Evolutionary conservation across 257 asterid genomes (phyloP).

Genomic region (Nicotiana paniculata): DNA sequence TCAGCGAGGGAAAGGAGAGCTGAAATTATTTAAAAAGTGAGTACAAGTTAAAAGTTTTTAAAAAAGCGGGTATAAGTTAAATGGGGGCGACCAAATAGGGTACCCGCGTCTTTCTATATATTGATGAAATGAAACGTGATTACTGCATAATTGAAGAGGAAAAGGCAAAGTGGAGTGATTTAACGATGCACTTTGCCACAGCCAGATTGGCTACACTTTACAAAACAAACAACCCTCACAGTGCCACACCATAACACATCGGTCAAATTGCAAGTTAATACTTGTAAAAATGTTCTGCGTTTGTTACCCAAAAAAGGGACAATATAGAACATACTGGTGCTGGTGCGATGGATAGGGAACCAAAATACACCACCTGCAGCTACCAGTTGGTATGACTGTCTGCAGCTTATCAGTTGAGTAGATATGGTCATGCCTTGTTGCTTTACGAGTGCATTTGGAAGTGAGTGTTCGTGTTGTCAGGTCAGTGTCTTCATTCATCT

Average conservation of each 20-base stretch:
- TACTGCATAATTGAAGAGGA: background rate
- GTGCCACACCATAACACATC: background rate
- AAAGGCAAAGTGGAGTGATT: background rate
- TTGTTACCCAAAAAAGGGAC: background rate
- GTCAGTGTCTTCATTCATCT: background rate
- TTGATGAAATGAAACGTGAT: background rate
- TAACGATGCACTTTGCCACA: background rate
- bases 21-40: too few species aligned
- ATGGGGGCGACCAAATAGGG: too few species aligned
- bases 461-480: background rate
- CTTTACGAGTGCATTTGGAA: background rate
- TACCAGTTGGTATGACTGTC: background rate
- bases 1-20: too few species aligned
- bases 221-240: background rate
- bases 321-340: background rate
- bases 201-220: background rate
- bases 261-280: background rate
- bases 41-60: too few species aligned
- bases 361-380: background rate
- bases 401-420: background rate
- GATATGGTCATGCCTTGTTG: background rate
- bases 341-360: background rate
- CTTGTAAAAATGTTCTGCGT: background rate
- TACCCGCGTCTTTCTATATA: too few species aligned
- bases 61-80: too few species aligned